These are phyloP conservation scores for Mycosphaerella arachidis DNA, from an alignment of 2,329 filamentous ascomycete genomes.

Conservation along the genomic window DNA sequence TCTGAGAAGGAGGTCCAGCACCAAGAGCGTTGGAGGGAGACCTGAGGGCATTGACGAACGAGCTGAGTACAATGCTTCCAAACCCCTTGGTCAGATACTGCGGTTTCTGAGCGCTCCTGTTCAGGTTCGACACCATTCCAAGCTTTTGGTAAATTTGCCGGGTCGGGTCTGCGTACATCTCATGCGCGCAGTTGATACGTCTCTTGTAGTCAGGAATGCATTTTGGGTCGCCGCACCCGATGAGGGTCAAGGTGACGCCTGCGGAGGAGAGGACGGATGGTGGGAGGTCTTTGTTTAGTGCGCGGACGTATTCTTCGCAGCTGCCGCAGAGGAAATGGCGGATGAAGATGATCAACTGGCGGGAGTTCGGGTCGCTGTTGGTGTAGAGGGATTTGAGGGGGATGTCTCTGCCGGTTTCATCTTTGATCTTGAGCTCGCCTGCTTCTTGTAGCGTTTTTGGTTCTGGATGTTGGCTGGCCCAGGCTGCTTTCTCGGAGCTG, in stretches of 20 bases:
- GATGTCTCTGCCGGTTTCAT: conserved; percentile 25
- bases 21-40: not conserved
- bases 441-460: conserved; percentile 19
- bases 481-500: conserved; percentile 5
- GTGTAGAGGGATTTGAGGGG: conserved; percentile 27
- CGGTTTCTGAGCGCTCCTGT: conserved; percentile 23
- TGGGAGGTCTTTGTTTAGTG: conserved; percentile 26
- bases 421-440: conserved; percentile 23
- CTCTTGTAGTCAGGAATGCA: conserved; percentile 29
- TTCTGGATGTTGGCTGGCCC: conserved; percentile 13
- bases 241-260: conserved; percentile 29
- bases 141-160: conserved; percentile 31
- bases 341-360: conserved; percentile 36
- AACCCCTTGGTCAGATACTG: conserved; percentile 18
- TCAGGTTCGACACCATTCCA: conserved; percentile 29
- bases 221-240: conserved; percentile 33
- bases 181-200: conserved; percentile 29
- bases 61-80: not conserved
- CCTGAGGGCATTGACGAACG: not conserved
- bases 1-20: not conserved
- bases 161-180: conserved; percentile 32
- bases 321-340: conserved; percentile 39
- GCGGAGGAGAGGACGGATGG: conserved; percentile 17
- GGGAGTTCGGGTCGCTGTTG: conserved; percentile 12
- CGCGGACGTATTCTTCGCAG: conserved; percentile 34